Evolutionary conservation across 345 rosid species (phyloP).

Genomic region (Ailanthus altissimus): DNA sequence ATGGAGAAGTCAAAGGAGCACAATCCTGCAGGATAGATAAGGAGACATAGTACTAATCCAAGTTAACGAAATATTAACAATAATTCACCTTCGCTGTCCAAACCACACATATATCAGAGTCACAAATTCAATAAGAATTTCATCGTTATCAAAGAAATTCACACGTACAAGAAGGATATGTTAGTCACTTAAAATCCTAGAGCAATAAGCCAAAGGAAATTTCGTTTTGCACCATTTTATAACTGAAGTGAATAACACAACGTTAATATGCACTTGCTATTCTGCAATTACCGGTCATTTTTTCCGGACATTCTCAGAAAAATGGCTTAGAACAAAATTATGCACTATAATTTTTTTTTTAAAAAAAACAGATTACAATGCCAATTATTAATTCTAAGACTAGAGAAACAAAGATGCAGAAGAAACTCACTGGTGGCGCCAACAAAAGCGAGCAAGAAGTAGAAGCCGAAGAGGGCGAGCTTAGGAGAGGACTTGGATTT

Average conservation of each 20-base stretch:
- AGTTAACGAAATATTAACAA: neutral
- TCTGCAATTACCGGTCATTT: too few species aligned
- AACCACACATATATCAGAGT: conserved; percentile 13
- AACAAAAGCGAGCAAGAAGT: conserved; percentile 86
- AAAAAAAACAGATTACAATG: too few species aligned
- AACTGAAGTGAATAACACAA: too few species aligned
- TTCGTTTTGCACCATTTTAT: too few species aligned
- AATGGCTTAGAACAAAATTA: too few species aligned
- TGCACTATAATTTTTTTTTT: too few species aligned
- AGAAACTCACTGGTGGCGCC: conserved; percentile 80
- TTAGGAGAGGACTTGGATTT: conserved; percentile 82
- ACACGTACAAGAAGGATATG: neutral
- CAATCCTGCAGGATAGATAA: neutral
- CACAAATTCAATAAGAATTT: neutral
- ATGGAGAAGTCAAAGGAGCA: neutral
- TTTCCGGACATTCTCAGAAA: too few species aligned
- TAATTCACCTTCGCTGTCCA: conserved; percentile 76
- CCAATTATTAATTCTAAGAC: too few species aligned
- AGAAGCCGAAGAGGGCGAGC: conserved; percentile 90
- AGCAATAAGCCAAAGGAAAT: too few species aligned
- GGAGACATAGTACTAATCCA: neutral
- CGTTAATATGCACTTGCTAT: too few species aligned
- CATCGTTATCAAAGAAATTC: neutral
- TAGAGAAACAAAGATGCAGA: neutral
- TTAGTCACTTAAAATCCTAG: too few species aligned